Evolutionary conservation across 225 moss, liverwort and hornwort genomes (phyloP), one percentile per base, ranked within the genome.

Genomic region (Climacium dendroides): DNA sequence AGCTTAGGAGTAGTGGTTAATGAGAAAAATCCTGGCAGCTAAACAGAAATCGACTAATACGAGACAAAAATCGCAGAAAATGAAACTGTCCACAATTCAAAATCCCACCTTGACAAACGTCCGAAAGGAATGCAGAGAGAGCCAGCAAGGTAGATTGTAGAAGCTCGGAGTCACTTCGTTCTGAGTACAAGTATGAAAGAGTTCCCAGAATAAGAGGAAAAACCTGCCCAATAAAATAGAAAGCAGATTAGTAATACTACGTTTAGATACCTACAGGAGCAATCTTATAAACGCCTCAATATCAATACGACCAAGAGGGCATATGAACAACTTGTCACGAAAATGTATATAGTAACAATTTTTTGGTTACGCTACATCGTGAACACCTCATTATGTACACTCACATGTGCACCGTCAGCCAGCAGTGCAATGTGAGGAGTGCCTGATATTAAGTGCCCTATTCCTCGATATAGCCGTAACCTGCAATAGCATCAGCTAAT

Each of bases 401-500:
- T 87, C 64, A 97, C 97, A 94, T 89, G 95, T 83, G 92, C 67
- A 60, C 94, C 95, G 72, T 95, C 94, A 73, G 92, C 92, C 83
- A 97, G 84, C 28, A 93, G 87, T 86, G 92, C 95, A 85, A 62
- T 90, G 74, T 92, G 92, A 77, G 96, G 94, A 62, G 89, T 95
- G 62, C 95, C 95, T 59, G 92, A 90, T 37, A 96, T 88, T 70
- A 97, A 89, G 78, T 94, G 86, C 48, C 92, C 96, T 80, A 95
- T 91, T 50, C 94, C 96, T 87, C 95, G 94, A 91, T 95, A 92
- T 17, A 96, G 90, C 93, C 94, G 93, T 80, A 96, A 89, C 87
- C 96, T 96, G 94, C 86, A 80, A 83, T 45, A 54, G 15, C 24
- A 89, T 53, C 58, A 81, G 37, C 47, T 66, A 67, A 84, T 9